Percentiles rank a stretch among this genome's conserved stretches.
Evolutionary conservation across 129 eudicot genomes (phyloP).

Genomic region (Tagetes patula): DNA sequence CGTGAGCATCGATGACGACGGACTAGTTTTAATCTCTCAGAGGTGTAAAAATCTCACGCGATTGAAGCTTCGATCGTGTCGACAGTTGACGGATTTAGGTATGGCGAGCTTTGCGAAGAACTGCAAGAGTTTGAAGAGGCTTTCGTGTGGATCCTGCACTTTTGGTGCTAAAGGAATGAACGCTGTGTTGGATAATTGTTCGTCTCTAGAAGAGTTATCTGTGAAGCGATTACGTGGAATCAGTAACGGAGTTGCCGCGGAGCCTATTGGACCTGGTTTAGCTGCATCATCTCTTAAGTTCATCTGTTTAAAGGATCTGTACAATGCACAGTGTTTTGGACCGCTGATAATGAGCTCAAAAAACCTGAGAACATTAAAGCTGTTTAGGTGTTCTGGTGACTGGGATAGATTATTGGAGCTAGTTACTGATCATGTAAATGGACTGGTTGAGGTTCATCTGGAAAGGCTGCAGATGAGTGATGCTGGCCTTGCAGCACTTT

Average conservation of each 20-base stretch:
- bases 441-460: slow-evolving; percentile 56
- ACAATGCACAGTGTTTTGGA: slow-evolving; percentile 63
- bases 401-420: slow-evolving; percentile 62
- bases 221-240: slow-evolving; percentile 51
- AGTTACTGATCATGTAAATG: slow-evolving; percentile 34
- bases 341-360: slow-evolving; percentile 56
- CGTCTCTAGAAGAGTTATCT: slow-evolving; percentile 52
- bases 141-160: slow-evolving; percentile 64
- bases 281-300: slow-evolving; percentile 26
- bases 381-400: slow-evolving; percentile 61
- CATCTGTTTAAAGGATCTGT: slow-evolving; percentile 52
- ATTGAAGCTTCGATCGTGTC: slow-evolving; percentile 61
- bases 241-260: slow-evolving; percentile 41
- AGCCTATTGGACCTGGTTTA: slow-evolving; percentile 54
- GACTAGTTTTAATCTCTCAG: slow-evolving; percentile 41
- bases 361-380: slow-evolving; percentile 47
- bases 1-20: slow-evolving; percentile 51
- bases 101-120: slow-evolving; percentile 47
- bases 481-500: slow-evolving; percentile 45
- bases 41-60: slow-evolving; percentile 49
- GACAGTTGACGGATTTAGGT: slow-evolving; percentile 50
- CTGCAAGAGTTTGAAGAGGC: slow-evolving; percentile 51
- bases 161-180: slow-evolving; percentile 76
- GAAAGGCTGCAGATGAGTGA: slow-evolving; percentile 75
- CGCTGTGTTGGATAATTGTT: slow-evolving; percentile 55